phyloP scores from a whole-genome alignment of 305 asterid species.

The Solanum hybrid region DNA sequence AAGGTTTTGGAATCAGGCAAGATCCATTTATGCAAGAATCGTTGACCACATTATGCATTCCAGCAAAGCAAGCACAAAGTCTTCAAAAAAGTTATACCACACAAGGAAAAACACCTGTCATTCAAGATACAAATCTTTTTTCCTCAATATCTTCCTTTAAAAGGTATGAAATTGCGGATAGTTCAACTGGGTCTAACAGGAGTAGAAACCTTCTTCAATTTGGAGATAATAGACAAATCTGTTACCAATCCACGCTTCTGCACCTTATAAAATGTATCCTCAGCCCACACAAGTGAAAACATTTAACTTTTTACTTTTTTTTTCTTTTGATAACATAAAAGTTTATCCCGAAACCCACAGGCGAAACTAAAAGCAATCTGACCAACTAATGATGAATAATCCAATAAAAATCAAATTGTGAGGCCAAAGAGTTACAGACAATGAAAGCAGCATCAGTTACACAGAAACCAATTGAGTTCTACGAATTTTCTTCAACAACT shows the following conservation, averaged over 20 bases:
- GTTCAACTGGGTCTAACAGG: background rate
- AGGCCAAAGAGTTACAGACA: background rate
- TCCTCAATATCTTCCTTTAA: background rate
- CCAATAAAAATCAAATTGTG: background rate
- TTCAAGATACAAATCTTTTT: background rate
- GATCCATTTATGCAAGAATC: background rate
- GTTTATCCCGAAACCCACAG: background rate
- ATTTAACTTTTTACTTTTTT: background rate
- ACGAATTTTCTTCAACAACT: background rate
- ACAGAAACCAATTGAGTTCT: background rate
- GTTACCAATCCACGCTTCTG: background rate
- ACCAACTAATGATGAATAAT: conserved; percentile 2
- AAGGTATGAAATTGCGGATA: background rate
- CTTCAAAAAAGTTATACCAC: background rate
- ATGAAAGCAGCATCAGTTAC: background rate
- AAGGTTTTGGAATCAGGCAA: background rate
- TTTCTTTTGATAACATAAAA: background rate
- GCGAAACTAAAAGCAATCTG: background rate
- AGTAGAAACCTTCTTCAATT: background rate
- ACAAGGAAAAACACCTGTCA: background rate
- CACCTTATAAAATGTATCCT: background rate
- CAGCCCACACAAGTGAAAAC: background rate
- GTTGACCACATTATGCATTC: background rate
- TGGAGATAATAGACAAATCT: background rate
- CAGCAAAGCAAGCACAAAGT: background rate